phyloP scores from a whole-genome alignment of 177 flowering plant species.

The Vitis hybrid region DNA sequence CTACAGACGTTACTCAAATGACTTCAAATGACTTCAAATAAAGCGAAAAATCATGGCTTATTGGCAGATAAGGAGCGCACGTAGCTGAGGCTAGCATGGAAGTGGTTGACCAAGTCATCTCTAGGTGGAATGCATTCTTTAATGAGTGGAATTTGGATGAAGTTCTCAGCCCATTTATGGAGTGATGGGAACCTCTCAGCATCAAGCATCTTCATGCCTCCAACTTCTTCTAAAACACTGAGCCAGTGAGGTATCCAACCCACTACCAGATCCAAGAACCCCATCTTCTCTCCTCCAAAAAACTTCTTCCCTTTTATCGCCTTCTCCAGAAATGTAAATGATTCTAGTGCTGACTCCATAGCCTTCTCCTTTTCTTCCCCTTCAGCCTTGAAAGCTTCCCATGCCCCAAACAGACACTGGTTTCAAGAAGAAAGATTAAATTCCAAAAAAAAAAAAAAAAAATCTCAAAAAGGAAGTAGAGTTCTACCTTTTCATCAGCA shows the following conservation, averaged over 20 bases:
- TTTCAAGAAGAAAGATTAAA: background rate
- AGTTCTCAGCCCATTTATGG: slow-evolving; percentile 21
- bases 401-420: slow-evolving; percentile 17
- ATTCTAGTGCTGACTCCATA: slow-evolving; percentile 19
- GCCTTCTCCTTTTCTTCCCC: slow-evolving; percentile 30
- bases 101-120: slow-evolving; percentile 15
- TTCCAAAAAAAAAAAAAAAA: background rate
- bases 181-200: slow-evolving; percentile 22
- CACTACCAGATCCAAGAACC: slow-evolving; percentile 22
- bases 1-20: no score
- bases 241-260: slow-evolving; percentile 31
- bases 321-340: slow-evolving; percentile 25
- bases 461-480: background rate
- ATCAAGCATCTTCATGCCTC: slow-evolving; percentile 24
- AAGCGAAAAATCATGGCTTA: background rate
- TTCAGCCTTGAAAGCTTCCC: slow-evolving; percentile 8
- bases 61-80: slow-evolving; percentile 22
- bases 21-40: no score
- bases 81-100: slow-evolving; percentile 6
- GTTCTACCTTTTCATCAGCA: slow-evolving; percentile 19
- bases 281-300: slow-evolving; percentile 27
- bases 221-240: slow-evolving; percentile 21
- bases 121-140: slow-evolving; percentile 28
- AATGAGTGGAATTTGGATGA: slow-evolving; percentile 20
- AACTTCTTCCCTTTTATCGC: slow-evolving; percentile 31